Base-by-base conservation (phyloP, 23 red algal species). In the Cyanidium caldarium region DNA sequence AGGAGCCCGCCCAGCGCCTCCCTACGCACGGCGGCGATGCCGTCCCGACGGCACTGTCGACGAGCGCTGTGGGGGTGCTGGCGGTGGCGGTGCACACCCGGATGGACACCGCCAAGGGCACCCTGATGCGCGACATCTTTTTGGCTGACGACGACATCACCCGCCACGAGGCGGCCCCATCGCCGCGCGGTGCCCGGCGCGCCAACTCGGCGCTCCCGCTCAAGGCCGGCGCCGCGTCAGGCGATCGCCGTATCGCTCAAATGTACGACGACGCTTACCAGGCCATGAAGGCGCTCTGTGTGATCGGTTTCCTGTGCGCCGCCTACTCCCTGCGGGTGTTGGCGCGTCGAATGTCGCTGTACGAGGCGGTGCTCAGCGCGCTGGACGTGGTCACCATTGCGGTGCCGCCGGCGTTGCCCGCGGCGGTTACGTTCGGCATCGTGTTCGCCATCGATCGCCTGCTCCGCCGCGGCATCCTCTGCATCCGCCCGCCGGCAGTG, bases 351-450 rank as follows among this genome's bases (percentile, higher is more conserved):
- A n/a, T 77, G 16, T 34, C 46, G 25, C 26, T 34, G 1, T 1
- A 20, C 3, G 65, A 77, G 30, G 34, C 73, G 2, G 23, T 66
- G 33, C 57, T 77, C 0, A 39, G 58, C 20, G 73, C 40, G 15
- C 56, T 77, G 13, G 73, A 77, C 37, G 13, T 77, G 16, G 13
- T 77, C 19, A 77, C 73, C 36, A 77, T 77, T 38, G 73, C 58
- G 38, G 58, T 77, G 39, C 73, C 73, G 38, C 73, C 73, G 0
- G 56, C 57, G 1, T 2, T 77, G 39, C 73, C 73, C 14, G 73
- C 73, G n/a, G 58, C 73, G 16, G 28, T 77, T 25, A 68, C 73
- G 13, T 77, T 77, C 37, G 73, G 73, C 37, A 57, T 77, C n/a
- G 73, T 66, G 2, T 77, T 68, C 33, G 73, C 73, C 17, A 16